Percentiles rank a stretch among this genome's conserved stretches.
Evolutionary conservation across 2,329 filamentous ascomycete species (phyloP).

Genomic region (Fusarium stilboides): DNA sequence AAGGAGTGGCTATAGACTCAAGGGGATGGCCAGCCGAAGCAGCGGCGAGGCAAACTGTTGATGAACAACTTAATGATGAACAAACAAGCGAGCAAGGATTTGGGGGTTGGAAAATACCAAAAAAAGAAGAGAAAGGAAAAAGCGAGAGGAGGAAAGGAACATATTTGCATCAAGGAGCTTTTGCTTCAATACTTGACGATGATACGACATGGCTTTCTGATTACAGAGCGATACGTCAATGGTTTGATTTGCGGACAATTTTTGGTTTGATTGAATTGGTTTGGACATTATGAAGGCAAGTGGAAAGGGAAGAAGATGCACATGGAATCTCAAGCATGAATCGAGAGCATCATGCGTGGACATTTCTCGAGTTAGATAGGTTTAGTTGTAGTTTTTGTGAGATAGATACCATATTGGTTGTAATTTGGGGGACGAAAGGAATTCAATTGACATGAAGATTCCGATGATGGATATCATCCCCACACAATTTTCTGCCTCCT

Average conservation of each 20-base stretch:
- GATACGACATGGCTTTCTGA: slow-evolving; percentile 52
- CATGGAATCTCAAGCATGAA: slow-evolving; percentile 20
- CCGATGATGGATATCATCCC: slow-evolving; percentile 9
- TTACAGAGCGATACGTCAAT: slow-evolving; percentile 50
- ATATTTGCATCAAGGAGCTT: slow-evolving; percentile 40
- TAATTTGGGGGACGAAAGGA: slow-evolving; percentile 31
- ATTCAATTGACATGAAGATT: slow-evolving; percentile 31
- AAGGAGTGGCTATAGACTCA: slow-evolving; percentile 42
- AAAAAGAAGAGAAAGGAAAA: slow-evolving; percentile 11
- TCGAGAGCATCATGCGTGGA: slow-evolving; percentile 22
- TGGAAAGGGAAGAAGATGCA: slow-evolving; percentile 9
- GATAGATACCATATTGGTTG: slow-evolving; percentile 49
- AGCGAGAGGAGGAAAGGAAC: slow-evolving; percentile 28
- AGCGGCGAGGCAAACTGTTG: slow-evolving; percentile 25
- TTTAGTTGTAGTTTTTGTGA: slow-evolving; percentile 46
- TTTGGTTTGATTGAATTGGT: slow-evolving; percentile 13
- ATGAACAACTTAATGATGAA: slow-evolving; percentile 37
- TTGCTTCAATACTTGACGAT: slow-evolving; percentile 51
- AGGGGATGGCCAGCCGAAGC: slow-evolving; percentile 21
- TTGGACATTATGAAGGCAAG: slow-evolving; percentile 42
- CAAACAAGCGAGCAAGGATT: slow-evolving; percentile 9
- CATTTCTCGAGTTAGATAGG: slow-evolving; percentile 45
- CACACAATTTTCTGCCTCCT: background rate
- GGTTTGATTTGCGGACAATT: slow-evolving; percentile 39
- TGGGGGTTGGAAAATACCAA: slow-evolving; percentile 34